These are phyloP conservation scores for Biscogniauxia mediterranea DNA, from an alignment of 2,329 filamentous ascomycete genomes.

Conservation along the genomic window DNA sequence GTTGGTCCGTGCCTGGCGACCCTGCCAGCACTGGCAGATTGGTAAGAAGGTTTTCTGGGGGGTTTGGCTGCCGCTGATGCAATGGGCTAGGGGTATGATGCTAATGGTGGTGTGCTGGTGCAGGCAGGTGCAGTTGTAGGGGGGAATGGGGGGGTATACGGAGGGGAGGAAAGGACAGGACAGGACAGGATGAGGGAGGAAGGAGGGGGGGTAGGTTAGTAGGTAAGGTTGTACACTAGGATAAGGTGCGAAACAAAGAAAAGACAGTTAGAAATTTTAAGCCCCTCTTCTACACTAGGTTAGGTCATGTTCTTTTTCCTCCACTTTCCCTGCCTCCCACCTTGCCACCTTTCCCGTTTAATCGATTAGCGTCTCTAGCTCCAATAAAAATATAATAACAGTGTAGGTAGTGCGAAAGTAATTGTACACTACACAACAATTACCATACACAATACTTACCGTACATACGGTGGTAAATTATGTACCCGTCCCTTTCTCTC, in stretches of 20 bases:
- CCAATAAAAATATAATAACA: too few species aligned
- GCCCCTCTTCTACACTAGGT: too few species aligned
- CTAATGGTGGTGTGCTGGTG: background rate
- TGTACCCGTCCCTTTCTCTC: background rate
- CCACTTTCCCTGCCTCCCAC: background rate
- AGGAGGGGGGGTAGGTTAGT: background rate
- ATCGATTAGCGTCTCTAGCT: background rate
- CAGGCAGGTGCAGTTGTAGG: too few species aligned
- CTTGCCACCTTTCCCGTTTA: background rate
- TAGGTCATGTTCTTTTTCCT: background rate
- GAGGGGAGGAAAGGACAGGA: too few species aligned
- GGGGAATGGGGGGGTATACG: too few species aligned
- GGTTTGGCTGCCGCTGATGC: conserved; percentile 15
- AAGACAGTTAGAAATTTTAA: too few species aligned
- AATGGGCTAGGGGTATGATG: conserved; percentile 3
- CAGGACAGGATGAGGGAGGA: too few species aligned
- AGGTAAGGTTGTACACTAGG: too few species aligned
- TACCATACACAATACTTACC: background rate
- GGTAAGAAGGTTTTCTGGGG: conserved; percentile 2
- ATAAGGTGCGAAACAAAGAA: too few species aligned
- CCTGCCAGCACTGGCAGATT: conserved; percentile 4
- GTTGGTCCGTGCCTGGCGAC: conserved; percentile 23
- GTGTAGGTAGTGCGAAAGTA: too few species aligned
- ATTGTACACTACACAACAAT: background rate
- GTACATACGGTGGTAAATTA: background rate